Base-by-base conservation (phyloP, 208 protist genomes). In the Wallacemonas sp. region DNA sequence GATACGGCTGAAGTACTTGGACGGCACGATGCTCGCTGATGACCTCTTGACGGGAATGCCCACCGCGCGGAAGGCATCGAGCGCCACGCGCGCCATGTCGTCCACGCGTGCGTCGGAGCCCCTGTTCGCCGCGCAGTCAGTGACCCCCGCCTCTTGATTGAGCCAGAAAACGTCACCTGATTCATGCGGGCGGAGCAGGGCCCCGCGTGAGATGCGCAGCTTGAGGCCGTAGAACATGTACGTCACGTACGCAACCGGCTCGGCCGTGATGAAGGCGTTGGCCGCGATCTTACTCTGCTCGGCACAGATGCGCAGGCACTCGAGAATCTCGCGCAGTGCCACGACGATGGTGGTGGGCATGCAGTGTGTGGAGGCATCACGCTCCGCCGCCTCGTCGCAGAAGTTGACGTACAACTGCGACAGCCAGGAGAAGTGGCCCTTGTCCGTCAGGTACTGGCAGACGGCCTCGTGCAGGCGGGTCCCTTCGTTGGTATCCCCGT, bases 201-300 rank as follows among this genome's bases (percentile, higher is more conserved):
- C 66, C 1, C 70, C 71, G 6, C 17, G 44, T 2, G 74, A 73
- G 32, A 94, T 81, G 36, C 89, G 89, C 63, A 92, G 56, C 64
- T 83, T 81, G 17, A 95, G 43, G 6, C 89, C 86, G 65, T 88
- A 80, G 38, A 95, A 80, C 78, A 95, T 72, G 64, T 80, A 69
- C 14, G 70, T 85, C 48, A 87, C 83, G 34, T 74, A 82, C 29
- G 89, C 75, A 23, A 78, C 76, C 9, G 89, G 86, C 72, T 95
- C 86, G 0, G 83, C 82, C 55, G 82, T 83, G 21, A 95, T 67
- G 9, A 92, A 62, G 6, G 72, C 70, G 17, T 61, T 57, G 12
- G 85, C 76, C 38, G 84, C 92, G 2, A n/a, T 61, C 2, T 27
- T 60, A 52, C 74, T 65, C 29, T 75, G 56, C 21, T 60, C 69